Base-by-base conservation (phyloP, 768 basidiomycete species). In the Psilocybe subaeruginosa region DNA sequence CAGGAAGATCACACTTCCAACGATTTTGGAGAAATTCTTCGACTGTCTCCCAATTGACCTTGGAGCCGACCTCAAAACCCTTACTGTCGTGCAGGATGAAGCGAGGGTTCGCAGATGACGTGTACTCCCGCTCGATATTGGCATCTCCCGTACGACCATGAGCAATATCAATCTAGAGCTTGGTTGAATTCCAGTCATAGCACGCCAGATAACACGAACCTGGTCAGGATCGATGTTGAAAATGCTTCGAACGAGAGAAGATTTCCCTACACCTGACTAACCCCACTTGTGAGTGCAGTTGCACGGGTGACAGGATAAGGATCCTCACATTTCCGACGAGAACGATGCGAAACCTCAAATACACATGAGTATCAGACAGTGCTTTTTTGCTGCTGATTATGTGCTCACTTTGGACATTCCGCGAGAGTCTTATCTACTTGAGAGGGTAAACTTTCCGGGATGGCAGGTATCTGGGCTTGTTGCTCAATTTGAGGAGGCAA, bases 191-290 rank as follows among this genome's bases (percentile, higher is more conserved):
- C 9, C 9, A 6, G 6, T 9, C 9, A 35, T 35, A 35, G 9
- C 6, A 9, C 9, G 33, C 33, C 19, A 19, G 9, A 35, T 35
- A 35, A 9, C 33, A 7, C 33, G 33, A 7, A 35, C 33, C 33
- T 35, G 6, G 41, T 56, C 45, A 19, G 30, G 30, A 16, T 23
- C 51, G 39, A 72, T 65, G 17, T 67, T 67, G 66, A 73, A 74
- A 19, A 70, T 62, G 12, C 46, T 53, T 11, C 63, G 61, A 59
- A 74, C 64, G 12, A 76, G 65, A 2, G 74, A 73, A 5, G 74
- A 72, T 64, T 76, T 76, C 6, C 74, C 74, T 0, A 68, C 64
- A 33, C 74, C 74, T 35, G 67, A 57, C 73, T 74, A 59, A 8
- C 8, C 47, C 5, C 4, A 7, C 7, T 3, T 49, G 23, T 19